Base-by-base conservation (phyloP, 805 yeast genomes). In the Candida dajiaensis region DNA sequence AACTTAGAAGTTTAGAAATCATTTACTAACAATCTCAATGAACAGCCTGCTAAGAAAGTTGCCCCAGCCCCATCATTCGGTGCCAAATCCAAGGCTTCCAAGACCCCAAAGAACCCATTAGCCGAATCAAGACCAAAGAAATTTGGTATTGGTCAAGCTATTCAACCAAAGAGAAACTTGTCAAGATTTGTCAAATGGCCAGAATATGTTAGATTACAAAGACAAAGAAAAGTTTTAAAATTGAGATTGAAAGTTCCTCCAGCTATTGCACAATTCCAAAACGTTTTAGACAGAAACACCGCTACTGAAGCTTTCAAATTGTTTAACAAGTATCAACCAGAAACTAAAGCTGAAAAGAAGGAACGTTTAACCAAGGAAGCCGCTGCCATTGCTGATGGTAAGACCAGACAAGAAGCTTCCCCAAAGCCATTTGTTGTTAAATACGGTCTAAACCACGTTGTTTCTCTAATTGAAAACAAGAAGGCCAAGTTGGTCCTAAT, bases 151-250 rank as follows among this genome's bases (percentile, higher is more conserved):
- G 99, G 99, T 67, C 98, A 94, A 80, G 77, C 84, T 59, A 66
- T 92, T 64, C 98, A 92, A 77, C 96, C 89, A 72, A 89, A 85
- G 81, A 84, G 92, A 77, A 88, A 94, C 84, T 82, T 94, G 70
- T 78, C 95, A 53, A 89, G 98, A 76, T 90, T 87, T 73, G 98
- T 92, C 70, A 94, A 86, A 77, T 94, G 99, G 99, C 99, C 99
- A 70, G 94, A 85, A 76, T 89, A 92, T 72, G 95, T 92, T 63
- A 88, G 96, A 78, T 80, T 94, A 64, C 99, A 92, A 81, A 90
- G 99, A 83, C 98, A 94, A 78, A 94, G 85, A 85, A 92, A 92
- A 83, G 85, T 92, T 72, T 81, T 92, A 72, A 77, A 83, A 65
- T 72, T 90, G 74, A 90, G 99, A 85, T 82, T 92, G 71, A 92